These are phyloP conservation scores for Talaromyces sp. DNA, from an alignment of 2,329 filamentous ascomycete genomes.

Conservation along the genomic window DNA sequence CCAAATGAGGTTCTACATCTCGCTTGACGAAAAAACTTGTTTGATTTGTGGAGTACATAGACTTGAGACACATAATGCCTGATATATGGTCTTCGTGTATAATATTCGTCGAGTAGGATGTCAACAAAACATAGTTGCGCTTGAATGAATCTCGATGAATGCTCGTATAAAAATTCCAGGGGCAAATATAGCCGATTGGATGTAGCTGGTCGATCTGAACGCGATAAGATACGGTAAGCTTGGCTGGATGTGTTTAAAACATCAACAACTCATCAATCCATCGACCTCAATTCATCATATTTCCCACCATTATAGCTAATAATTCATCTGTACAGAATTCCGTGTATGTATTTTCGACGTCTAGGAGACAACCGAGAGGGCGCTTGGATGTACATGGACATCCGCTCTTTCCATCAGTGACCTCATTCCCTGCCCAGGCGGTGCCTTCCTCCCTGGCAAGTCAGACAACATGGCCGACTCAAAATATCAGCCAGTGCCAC, in stretches of 20 bases:
- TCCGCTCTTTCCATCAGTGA: not conserved
- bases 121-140: too few species aligned
- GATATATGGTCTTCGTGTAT: not conserved
- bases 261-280: slow-evolving; percentile 1
- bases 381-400: not conserved
- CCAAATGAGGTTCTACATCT: not conserved
- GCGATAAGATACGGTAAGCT: slow-evolving; percentile 9
- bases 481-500: slow-evolving; percentile 18
- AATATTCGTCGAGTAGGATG: not conserved
- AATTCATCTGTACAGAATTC: not conserved
- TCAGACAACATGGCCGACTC: slow-evolving; percentile 10
- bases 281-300: not conserved
- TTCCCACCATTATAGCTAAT: not conserved
- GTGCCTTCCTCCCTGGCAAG: not conserved
- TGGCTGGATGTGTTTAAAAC: not conserved
- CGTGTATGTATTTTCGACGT: not conserved
- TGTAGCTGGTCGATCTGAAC: not conserved
- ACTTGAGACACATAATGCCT: not conserved
- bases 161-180: not conserved
- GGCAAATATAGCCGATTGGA: slow-evolving; percentile 1
- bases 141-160: too few species aligned
- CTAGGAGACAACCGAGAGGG: not conserved
- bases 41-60: not conserved
- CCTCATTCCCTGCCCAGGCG: not conserved
- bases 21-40: not conserved